A percentile compares a stretch with the other conserved stretches of the same genome.
These are phyloP conservation scores for Verticillium klebahnii DNA, from an alignment of 2,329 filamentous ascomycete species.

Conservation along the genomic window DNA sequence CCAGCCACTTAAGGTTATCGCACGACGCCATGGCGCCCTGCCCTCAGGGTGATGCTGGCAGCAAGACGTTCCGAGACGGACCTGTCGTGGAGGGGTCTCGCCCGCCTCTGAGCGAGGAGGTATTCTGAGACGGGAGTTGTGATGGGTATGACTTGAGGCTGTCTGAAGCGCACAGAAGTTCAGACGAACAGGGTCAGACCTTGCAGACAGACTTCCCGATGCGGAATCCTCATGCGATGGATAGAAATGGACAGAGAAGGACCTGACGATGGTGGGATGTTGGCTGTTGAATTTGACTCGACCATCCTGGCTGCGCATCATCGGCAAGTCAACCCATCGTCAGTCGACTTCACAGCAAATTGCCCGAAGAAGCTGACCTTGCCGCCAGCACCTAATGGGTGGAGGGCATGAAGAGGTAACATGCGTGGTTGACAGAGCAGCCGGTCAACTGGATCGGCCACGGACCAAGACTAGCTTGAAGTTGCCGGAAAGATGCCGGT, in stretches of 20 bases:
- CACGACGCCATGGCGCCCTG: not conserved
- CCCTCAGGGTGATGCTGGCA: not conserved
- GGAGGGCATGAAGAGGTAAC: not conserved
- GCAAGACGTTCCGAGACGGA: not conserved
- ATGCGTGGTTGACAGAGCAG: not conserved
- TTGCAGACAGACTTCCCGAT: not conserved
- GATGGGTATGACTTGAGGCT: not conserved
- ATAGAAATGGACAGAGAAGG: not conserved
- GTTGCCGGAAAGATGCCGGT: not conserved
- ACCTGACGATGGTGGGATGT: not conserved
- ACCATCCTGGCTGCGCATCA: not conserved
- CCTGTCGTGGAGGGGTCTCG: not conserved
- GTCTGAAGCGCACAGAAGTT: conserved; percentile 1
- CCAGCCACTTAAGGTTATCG: not conserved
- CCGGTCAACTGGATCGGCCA: too few species aligned
- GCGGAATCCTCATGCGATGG: not conserved
- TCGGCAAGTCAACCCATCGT: not conserved
- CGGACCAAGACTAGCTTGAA: not conserved
- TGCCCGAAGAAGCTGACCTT: not conserved
- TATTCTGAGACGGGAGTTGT: not conserved
- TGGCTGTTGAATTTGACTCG: not conserved
- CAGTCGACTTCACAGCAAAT: not conserved
- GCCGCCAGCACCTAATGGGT: not conserved
- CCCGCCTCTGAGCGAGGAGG: not conserved
- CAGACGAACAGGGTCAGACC: not conserved